Conservation (phyloP, 2,329 filamentous ascomycete species). For the Microascus cirrosus region DNA sequence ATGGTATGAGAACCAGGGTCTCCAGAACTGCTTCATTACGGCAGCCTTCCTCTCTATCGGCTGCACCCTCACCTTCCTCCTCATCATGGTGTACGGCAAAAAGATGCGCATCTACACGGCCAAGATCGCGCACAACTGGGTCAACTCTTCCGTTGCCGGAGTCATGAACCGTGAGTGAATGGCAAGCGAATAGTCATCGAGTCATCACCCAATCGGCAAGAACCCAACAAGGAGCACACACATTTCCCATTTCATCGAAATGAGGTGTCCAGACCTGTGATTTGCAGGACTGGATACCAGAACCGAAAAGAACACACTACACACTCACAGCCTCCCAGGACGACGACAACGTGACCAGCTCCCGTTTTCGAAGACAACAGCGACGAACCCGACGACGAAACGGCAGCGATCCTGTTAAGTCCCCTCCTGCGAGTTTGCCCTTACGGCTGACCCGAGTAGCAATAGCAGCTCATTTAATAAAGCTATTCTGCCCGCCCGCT, state of each 20-base stretch:
- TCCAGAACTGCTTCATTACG: slow-evolving; percentile 30
- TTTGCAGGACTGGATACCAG: not conserved
- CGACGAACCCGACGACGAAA: not conserved
- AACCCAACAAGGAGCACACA: too few relatives aligned
- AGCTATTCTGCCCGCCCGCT: not conserved
- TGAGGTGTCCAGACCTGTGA: not conserved
- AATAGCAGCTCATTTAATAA: not conserved
- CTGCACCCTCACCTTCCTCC: slow-evolving; percentile 14
- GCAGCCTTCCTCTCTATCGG: slow-evolving; percentile 23
- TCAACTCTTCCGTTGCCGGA: not conserved
- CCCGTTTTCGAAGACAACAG: not conserved
- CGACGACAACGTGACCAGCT: not conserved
- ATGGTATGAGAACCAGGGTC: slow-evolving; percentile 25
- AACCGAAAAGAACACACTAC: not conserved
- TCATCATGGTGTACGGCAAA: slow-evolving; percentile 30
- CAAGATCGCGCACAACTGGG: slow-evolving; percentile 5
- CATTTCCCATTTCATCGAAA: not conserved
- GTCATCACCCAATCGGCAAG: not conserved
- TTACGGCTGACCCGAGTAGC: not conserved
- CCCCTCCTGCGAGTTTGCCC: not conserved
- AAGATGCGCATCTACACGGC: slow-evolving; percentile 11
- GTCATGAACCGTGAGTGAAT: not conserved
- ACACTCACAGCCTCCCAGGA: not conserved
- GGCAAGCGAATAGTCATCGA: not conserved
- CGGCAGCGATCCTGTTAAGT: not conserved